phyloP scores from a whole-genome alignment of 78 protist genomes.

The Dictyostelium citrinum region DNA sequence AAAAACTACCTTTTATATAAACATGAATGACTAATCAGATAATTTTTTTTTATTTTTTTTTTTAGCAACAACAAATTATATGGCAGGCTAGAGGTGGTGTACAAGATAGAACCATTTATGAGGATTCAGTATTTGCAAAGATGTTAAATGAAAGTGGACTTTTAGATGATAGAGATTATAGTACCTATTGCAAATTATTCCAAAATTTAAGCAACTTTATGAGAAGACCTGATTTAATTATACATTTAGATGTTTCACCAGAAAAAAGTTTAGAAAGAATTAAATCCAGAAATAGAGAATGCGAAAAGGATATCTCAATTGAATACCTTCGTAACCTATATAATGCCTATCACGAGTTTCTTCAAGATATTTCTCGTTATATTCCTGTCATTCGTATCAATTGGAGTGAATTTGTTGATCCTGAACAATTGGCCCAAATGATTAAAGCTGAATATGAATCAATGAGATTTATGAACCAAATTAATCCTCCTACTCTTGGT shows the following conservation, averaged over 20 bases:
- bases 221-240: slow-evolving; percentile 85
- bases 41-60: neutral
- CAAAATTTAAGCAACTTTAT: slow-evolving; percentile 84
- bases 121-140: slow-evolving; percentile 85
- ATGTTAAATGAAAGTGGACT: slow-evolving; percentile 80
- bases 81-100: slow-evolving; percentile 82
- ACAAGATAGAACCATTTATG: slow-evolving; percentile 87
- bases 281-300: slow-evolving; percentile 70
- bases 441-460: slow-evolving; percentile 6
- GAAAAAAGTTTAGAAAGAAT: slow-evolving; percentile 83
- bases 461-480: neutral
- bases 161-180: slow-evolving; percentile 83
- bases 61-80: slow-evolving; percentile 64
- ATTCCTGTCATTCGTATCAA: slow-evolving; percentile 85
- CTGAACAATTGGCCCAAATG: slow-evolving; percentile 38
- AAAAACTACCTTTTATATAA: too few relatives aligned
- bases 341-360: slow-evolving; percentile 77
- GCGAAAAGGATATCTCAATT: slow-evolving; percentile 75
- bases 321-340: slow-evolving; percentile 76
- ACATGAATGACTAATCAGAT: too few relatives aligned
- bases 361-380: slow-evolving; percentile 66
- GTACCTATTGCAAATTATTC: slow-evolving; percentile 82
- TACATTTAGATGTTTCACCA: slow-evolving; percentile 88
- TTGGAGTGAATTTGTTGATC: slow-evolving; percentile 64
- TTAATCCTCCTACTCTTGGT: neutral